phyloP scores from a whole-genome alignment of 345 rosid genomes.

The Populus simonii region DNA sequence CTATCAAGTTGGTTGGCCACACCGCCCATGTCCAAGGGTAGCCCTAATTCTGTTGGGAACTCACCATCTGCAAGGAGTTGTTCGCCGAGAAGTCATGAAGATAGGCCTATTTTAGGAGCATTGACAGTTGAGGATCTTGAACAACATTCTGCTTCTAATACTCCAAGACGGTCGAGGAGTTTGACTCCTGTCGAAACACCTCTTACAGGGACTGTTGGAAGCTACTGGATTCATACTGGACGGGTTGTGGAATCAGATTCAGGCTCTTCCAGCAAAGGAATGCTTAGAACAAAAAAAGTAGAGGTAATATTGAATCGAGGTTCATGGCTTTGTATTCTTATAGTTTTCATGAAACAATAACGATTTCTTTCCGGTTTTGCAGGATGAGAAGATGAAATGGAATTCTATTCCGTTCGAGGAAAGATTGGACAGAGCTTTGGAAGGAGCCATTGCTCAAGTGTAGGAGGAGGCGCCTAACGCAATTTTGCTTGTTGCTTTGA shows the following conservation, averaged over 20 bases:
- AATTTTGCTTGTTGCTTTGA: background rate
- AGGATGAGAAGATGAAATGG: conserved; percentile 1
- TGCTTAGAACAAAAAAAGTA: background rate
- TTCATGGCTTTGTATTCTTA: no score
- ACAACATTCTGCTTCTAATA: background rate
- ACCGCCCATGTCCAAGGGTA: conserved; percentile 26
- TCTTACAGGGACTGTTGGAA: conserved; percentile 24
- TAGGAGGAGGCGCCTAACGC: background rate
- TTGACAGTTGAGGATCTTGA: conserved; percentile 10
- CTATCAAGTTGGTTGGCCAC: conserved; percentile 25
- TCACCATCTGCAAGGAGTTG: conserved; percentile 6
- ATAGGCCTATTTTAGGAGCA: conserved; percentile 19
- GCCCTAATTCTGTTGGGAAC: conserved; percentile 36
- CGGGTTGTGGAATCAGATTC: conserved; percentile 13
- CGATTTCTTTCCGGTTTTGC: background rate
- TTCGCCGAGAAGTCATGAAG: background rate
- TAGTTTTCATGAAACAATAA: background rate
- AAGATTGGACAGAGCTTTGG: conserved; percentile 7
- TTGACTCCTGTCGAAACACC: conserved; percentile 13
- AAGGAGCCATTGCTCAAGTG: conserved; percentile 7
- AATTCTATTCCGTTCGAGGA: background rate
- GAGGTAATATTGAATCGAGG: conserved; percentile 10
- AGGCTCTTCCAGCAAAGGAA: conserved; percentile 18
- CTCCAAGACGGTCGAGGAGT: conserved; percentile 9
- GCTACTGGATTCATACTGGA: conserved; percentile 31